These are phyloP conservation scores for Ophiostoma ips DNA, from an alignment of 2,329 filamentous ascomycete species.

Conservation along the genomic window DNA sequence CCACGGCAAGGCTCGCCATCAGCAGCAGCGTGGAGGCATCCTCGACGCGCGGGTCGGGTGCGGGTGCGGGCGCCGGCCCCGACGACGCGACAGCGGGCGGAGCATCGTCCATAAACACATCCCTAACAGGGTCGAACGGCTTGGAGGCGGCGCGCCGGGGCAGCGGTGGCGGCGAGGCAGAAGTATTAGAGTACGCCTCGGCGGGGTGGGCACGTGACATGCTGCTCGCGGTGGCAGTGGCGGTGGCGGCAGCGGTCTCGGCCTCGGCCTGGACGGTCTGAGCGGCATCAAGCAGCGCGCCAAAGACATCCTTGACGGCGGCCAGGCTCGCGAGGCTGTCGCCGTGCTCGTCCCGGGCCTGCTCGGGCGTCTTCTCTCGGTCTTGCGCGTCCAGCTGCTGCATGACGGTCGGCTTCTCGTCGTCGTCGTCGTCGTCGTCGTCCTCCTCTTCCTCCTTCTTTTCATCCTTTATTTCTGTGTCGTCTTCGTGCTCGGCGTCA, in stretches of 20 bases:
- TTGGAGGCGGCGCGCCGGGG: constrained; percentile 18
- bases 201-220: too few species aligned
- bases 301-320: not conserved
- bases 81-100: constrained; percentile 6
- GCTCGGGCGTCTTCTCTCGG: not conserved
- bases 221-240: not conserved
- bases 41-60: not conserved
- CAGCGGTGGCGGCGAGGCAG: not conserved
- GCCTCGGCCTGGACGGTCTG: constrained; percentile 5
- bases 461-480: too few species aligned
- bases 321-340: not conserved
- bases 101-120: constrained; percentile 23
- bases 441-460: not conserved
- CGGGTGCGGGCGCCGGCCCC: not conserved
- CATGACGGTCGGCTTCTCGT: not conserved
- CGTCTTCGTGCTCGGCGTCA: not conserved
- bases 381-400: not conserved
- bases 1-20: constrained; percentile 5
- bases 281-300: constrained; percentile 5
- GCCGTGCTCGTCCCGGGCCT: constrained; percentile 3
- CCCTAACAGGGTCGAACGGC: constrained; percentile 31
- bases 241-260: not conserved
- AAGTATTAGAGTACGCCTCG: too few species aligned
- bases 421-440: constrained; percentile 3
- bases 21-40: constrained; percentile 7